Percentiles rank a stretch among this genome's conserved stretches.
These are phyloP conservation scores for Sambucus nigra DNA, from an alignment of 129 eudicot genomes.

Conservation along the genomic window DNA sequence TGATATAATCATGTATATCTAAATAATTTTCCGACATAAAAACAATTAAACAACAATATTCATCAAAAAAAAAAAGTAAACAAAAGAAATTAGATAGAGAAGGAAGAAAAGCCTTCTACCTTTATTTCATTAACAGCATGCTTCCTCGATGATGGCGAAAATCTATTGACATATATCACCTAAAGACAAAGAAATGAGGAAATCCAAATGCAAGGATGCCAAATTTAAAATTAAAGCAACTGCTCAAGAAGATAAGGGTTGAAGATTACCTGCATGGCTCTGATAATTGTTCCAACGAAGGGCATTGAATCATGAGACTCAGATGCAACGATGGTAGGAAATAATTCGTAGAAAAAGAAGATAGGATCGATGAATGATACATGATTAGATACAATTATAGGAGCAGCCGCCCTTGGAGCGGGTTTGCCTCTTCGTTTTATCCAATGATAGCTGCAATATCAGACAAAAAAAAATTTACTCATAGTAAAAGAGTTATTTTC, in stretches of 20 bases:
- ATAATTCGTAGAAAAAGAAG: conserved; percentile 77
- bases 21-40: too few relatives aligned
- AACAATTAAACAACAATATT: too few relatives aligned
- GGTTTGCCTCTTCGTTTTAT: conserved; percentile 81
- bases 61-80: not conserved
- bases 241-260: not conserved
- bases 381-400: conserved; percentile 87
- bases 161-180: conserved; percentile 94
- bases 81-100: not conserved
- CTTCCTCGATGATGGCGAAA: conserved; percentile 70
- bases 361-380: conserved; percentile 93
- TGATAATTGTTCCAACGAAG: conserved; percentile 86
- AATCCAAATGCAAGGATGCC: not conserved
- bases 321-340: conserved; percentile 85
- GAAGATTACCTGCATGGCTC: conserved; percentile 90
- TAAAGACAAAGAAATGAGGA: conserved; percentile 9
- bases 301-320: conserved; percentile 99
- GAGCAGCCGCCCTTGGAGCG: conserved; percentile 93
- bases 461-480: not conserved
- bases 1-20: too few relatives aligned
- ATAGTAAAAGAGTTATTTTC: too few relatives aligned
- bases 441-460: conserved; percentile 80
- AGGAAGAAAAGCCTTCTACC: conserved; percentile 47
- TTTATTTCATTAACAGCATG: conserved; percentile 89
- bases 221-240: conserved; percentile 1